These are phyloP conservation scores for Omphalea diandra DNA, from an alignment of 441 rosid genomes.

Conservation along the genomic window DNA sequence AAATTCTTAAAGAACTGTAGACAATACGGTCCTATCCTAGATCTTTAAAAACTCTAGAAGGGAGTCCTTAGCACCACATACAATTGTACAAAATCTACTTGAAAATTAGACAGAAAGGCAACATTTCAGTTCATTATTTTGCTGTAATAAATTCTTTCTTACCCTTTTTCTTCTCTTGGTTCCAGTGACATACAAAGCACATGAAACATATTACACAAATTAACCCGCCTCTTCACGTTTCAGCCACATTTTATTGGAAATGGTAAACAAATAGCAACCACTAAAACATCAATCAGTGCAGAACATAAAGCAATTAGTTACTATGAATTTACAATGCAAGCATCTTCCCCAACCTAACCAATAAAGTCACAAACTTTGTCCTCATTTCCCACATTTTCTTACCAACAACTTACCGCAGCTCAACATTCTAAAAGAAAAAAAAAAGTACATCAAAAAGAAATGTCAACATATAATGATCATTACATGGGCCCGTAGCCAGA, in stretches of 20 bases:
- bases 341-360: neutral
- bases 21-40: neutral
- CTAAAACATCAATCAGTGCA: neutral
- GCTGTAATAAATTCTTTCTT: neutral
- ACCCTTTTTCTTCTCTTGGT: neutral
- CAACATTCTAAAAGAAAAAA: neutral
- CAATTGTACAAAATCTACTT: neutral
- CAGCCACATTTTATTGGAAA: neutral
- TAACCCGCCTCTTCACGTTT: neutral
- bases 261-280: too few species aligned
- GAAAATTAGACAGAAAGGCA: neutral
- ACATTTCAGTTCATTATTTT: neutral
- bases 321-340: neutral
- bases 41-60: neutral
- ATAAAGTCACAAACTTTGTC: slow-evolving; percentile 8
- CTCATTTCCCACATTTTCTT: slow-evolving; percentile 5
- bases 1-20: neutral
- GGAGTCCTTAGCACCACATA: neutral
- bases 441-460: neutral
- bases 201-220: neutral
- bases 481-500: slow-evolving; percentile 27
- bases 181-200: neutral
- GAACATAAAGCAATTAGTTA: neutral
- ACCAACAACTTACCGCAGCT: neutral
- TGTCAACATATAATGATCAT: slow-evolving; percentile 1